A percentile compares a stretch with the other conserved stretches of the same genome.
These are phyloP conservation scores for Decorospora gaudefroyi DNA, from an alignment of 2,329 filamentous ascomycete species.

Conservation along the genomic window DNA sequence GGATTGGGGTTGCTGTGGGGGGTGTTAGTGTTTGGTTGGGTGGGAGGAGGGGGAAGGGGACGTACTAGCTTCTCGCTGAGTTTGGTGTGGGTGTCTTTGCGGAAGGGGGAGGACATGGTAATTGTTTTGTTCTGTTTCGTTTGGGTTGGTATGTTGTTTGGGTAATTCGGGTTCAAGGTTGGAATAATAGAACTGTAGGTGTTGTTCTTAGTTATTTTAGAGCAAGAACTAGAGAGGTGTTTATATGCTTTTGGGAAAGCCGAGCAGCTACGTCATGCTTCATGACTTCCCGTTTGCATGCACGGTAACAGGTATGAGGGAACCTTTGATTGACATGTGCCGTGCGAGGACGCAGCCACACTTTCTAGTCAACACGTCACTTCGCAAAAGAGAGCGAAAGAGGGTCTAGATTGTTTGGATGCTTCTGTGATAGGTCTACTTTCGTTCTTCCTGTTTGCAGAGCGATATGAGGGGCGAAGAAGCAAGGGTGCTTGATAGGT, in stretches of 20 bases:
- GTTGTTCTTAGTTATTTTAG: conserved; percentile 16
- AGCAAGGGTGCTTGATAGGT: conserved; percentile 12
- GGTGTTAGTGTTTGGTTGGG: not conserved
- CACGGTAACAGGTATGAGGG: too few species aligned
- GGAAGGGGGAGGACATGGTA: conserved; percentile 64
- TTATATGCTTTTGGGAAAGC: conserved; percentile 28
- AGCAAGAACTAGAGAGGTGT: conserved; percentile 8
- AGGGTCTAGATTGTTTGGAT: conserved; percentile 1
- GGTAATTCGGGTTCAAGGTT: conserved; percentile 20
- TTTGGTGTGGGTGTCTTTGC: conserved; percentile 65
- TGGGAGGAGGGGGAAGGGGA: not conserved
- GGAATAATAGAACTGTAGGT: conserved; percentile 12
- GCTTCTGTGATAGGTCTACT: conserved; percentile 9
- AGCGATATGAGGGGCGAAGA: conserved; percentile 5
- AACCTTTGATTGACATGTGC: conserved; percentile 14
- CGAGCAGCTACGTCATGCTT: conserved; percentile 32
- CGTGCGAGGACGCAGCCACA: conserved; percentile 7
- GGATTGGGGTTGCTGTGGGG: conserved; percentile 58
- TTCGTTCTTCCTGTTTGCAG: conserved; percentile 11
- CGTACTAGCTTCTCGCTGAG: conserved; percentile 54
- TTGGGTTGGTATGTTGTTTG: conserved; percentile 27
- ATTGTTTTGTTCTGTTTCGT: conserved; percentile 24
- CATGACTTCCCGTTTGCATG: conserved; percentile 11
- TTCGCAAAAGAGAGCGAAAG: not conserved
- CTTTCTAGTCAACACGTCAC: not conserved